Evolutionary conservation across 768 basidiomycete genomes (phyloP).

Genomic region (Kwoniella pini): DNA sequence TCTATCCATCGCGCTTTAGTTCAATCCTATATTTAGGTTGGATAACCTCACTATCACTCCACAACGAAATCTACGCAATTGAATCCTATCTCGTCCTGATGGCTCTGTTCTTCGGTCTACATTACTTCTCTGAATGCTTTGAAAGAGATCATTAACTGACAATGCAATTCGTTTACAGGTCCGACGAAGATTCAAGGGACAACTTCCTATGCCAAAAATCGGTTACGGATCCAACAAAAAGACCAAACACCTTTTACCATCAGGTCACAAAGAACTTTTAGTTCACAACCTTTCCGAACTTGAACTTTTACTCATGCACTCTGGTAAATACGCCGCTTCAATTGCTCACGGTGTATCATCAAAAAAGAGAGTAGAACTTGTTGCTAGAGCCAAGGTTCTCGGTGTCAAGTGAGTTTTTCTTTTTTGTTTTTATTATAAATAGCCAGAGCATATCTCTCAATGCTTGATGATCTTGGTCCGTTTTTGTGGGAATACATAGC

Average conservation of each 20-base stretch:
- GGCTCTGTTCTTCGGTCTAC: too few species aligned
- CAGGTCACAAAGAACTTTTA: constrained; percentile 91
- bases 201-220: constrained; percentile 95
- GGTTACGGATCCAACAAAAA: constrained; percentile 90
- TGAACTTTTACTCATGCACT: constrained; percentile 96
- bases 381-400: constrained; percentile 69
- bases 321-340: constrained; percentile 91
- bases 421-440: neutral
- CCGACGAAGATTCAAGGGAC: constrained; percentile 68
- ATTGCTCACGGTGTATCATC: constrained; percentile 95
- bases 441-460: neutral
- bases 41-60: too few species aligned
- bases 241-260: constrained; percentile 95
- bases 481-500: neutral
- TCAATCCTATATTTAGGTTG: too few species aligned
- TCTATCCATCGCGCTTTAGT: too few species aligned
- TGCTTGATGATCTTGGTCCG: neutral
- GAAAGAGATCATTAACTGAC: neutral
- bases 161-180: constrained; percentile 31
- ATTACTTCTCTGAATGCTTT: too few species aligned
- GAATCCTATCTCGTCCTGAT: too few species aligned
- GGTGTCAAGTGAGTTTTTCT: constrained; percentile 66
- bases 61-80: too few species aligned
- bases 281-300: constrained; percentile 92
- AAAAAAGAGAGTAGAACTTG: constrained; percentile 86